These are phyloP conservation scores for Solanum bulbocastanum DNA, from an alignment of 257 asterid genomes.

Conservation along the genomic window DNA sequence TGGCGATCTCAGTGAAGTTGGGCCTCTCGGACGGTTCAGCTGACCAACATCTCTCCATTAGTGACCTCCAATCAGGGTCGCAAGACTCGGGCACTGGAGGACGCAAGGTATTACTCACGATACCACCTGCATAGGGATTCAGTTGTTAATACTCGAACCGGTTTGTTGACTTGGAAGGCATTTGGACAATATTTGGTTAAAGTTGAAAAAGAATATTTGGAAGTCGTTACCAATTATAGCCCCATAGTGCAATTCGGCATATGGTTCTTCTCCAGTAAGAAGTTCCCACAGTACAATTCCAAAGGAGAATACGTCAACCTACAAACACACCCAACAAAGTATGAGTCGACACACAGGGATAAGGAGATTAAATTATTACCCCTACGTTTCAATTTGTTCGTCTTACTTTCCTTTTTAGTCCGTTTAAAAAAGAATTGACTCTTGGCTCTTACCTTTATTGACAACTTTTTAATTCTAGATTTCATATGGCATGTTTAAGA, in stretches of 20 bases:
- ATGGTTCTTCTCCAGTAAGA: slow-evolving; percentile 95
- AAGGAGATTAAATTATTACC: background rate
- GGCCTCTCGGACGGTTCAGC: slow-evolving; percentile 91
- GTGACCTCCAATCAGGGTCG: slow-evolving; percentile 63
- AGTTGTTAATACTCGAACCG: background rate
- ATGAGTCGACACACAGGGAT: background rate
- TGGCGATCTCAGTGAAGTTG: slow-evolving; percentile 63
- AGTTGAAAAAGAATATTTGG: background rate
- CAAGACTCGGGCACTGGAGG: slow-evolving; percentile 79
- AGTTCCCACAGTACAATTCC: slow-evolving; percentile 99
- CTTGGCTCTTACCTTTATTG: background rate
- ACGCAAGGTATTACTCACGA: slow-evolving; percentile 88
- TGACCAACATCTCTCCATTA: slow-evolving; percentile 97
- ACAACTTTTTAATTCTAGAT: background rate
- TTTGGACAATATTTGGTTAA: background rate
- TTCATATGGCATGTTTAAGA: background rate
- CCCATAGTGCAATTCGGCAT: slow-evolving; percentile 88
- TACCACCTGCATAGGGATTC: slow-evolving; percentile 49
- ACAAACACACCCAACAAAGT: background rate
- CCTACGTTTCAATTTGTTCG: background rate
- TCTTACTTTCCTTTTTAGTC: background rate
- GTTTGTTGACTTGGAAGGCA: background rate
- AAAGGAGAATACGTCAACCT: slow-evolving; percentile 94
- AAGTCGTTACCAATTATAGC: slow-evolving; percentile 68
- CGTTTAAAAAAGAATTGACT: background rate